Evolutionary conservation across 495 filamentous ascomycete species (phyloP), one percentile per base, ranked within the genome.

Genomic region (Rostrohypoxylon terebratum): DNA sequence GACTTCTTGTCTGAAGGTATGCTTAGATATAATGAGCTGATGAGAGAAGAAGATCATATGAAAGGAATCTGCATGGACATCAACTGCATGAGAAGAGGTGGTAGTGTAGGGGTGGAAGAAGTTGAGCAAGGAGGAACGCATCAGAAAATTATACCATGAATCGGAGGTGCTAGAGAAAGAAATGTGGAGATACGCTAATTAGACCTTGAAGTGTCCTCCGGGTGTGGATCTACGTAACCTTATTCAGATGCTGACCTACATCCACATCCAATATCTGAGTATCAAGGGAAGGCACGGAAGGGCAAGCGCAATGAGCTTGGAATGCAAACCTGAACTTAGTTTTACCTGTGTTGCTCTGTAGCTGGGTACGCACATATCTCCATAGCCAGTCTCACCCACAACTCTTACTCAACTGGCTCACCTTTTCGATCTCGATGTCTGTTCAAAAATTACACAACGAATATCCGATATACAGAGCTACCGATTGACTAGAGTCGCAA

Each of bases 131-230:
- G 63, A 67, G 45, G 62, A 67, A 47, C n/a, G 66, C 66, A 74
- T 74, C 71, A 74, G 66, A 67, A 31, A 74, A 74, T 67, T 74
- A 70, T 74, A 74, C 55, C 18, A 74, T 63, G 71, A 70, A 74
- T 74, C 71, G 71, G 71, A 66, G 44, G 50, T 54, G 28, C 47
- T 21, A 66, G 48, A 59, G 28, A 44, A 38, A 60, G 31, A 60
- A 60, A 54, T 18, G 54, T 58, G 20, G 34, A 44, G 36, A 66
- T 62, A 33, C 64, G 58, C 69, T 72, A 67, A 63, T 28, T 10
- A 47, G 58, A 13, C 50, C 48, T 58, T 13, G 45, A 53, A 9
- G 42, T 64, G 42, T 64, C 62, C 59, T 23, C 11, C 45, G 45
- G 21, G 11, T 42, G 59, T 65, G 70, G 70, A 72, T 68, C 64